A percentile compares a stretch with the other conserved stretches of the same genome.
Evolutionary conservation across 257 asterid genomes (phyloP).

Genomic region (Nicotiana noctiflora): DNA sequence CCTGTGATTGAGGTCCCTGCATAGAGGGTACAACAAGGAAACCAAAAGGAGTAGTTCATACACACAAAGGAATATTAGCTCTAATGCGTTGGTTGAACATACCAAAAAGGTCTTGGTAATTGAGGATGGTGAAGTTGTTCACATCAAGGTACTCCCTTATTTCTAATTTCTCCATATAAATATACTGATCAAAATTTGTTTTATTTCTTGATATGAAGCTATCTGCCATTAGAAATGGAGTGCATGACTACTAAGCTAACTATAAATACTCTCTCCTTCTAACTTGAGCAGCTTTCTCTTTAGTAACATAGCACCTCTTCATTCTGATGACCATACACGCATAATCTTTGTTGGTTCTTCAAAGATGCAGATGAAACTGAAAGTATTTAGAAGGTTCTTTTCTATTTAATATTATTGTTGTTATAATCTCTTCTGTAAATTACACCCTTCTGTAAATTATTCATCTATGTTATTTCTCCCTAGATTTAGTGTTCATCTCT

Average conservation of each 20-base stretch:
- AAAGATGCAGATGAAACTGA: not conserved
- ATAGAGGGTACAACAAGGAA: conserved; percentile 14
- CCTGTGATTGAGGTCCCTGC: conserved; percentile 84
- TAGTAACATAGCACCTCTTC: not conserved
- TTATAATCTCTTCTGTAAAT: not conserved
- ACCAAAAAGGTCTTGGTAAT: conserved; percentile 80
- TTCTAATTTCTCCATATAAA: not conserved
- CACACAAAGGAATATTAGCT: too few relatives aligned
- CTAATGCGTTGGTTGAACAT: conserved; percentile 86
- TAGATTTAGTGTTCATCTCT: too few relatives aligned
- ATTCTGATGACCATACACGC: not conserved
- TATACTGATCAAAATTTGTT: too few relatives aligned
- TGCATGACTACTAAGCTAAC: conserved; percentile 5
- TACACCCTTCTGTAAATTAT: not conserved
- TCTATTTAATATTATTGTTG: not conserved
- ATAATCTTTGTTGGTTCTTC: not conserved
- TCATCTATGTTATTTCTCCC: too few relatives aligned
- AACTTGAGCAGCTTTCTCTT: not conserved
- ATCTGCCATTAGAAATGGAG: not conserved
- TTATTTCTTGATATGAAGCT: not conserved
- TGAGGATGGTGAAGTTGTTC: conserved; percentile 90
- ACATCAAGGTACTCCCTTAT: conserved; percentile 50
- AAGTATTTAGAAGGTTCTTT: not conserved
- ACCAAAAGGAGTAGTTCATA: too few relatives aligned
- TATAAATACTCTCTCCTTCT: not conserved